Percentiles rank a stretch among this genome's conserved stretches.
These are phyloP conservation scores for Cytidiella melzeri DNA, from an alignment of 768 basidiomycete species.

Conservation along the genomic window DNA sequence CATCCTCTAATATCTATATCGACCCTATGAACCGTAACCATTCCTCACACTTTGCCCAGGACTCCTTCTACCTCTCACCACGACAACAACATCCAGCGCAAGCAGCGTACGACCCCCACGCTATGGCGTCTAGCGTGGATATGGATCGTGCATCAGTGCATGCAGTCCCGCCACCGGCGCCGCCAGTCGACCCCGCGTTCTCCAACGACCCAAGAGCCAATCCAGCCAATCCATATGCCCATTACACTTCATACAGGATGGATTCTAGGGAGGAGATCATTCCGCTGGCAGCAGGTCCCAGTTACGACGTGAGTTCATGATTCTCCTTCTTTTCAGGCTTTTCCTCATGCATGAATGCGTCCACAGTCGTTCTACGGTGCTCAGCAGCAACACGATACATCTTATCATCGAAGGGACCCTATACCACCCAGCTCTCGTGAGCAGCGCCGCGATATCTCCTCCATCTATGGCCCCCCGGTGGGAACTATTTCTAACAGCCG, in stretches of 20 bases:
- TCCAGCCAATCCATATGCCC: constrained; percentile 22
- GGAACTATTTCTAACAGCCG: neutral
- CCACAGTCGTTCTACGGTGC: neutral
- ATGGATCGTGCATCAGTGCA: neutral
- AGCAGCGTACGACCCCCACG: neutral
- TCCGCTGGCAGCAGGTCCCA: constrained; percentile 7
- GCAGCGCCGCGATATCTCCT: neutral
- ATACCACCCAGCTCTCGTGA: neutral
- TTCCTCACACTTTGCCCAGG: neutral
- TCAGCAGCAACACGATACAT: neutral
- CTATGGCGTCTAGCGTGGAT: neutral
- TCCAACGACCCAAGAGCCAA: constrained; percentile 27
- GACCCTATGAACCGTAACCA: neutral
- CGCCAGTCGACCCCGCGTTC: constrained; percentile 29
- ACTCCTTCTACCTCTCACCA: neutral
- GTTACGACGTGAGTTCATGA: constrained; percentile 6
- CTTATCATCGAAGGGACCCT: neutral
- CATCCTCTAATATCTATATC: neutral
- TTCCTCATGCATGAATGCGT: neutral
- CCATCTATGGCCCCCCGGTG: constrained; percentile 3
- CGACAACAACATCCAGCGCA: neutral
- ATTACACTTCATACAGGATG: constrained; percentile 18
- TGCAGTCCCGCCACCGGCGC: constrained; percentile 5
- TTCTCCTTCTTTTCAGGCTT: constrained; percentile 9
- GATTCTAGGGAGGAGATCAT: constrained; percentile 20